A percentile compares a stretch with the other conserved stretches of the same genome.
phyloP scores from a whole-genome alignment of 176 grass and related monocot species.

The Dactylis glomerata region DNA sequence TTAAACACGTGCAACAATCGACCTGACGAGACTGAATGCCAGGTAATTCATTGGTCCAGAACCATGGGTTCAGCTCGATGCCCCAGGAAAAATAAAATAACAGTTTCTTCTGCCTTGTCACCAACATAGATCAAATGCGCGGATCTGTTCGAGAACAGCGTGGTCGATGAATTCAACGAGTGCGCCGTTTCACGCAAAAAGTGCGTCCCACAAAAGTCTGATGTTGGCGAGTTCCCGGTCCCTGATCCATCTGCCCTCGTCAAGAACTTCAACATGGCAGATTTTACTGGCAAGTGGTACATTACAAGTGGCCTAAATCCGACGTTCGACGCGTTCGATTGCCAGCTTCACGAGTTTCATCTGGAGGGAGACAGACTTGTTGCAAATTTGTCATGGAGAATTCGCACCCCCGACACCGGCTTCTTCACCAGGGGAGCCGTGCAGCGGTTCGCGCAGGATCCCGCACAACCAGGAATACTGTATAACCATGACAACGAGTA shows the following conservation, averaged over 20 bases:
- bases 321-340: constrained; percentile 87
- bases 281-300: constrained; percentile 96
- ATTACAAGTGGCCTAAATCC: constrained; percentile 93
- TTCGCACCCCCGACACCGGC: constrained; percentile 63
- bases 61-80: not conserved
- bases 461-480: constrained; percentile 62
- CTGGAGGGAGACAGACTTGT: constrained; percentile 71
- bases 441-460: constrained; percentile 80
- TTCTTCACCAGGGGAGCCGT: constrained; percentile 73
- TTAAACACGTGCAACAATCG: constrained; percentile 90
- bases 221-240: constrained; percentile 77
- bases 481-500: constrained; percentile 97
- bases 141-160: constrained; percentile 88
- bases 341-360: constrained; percentile 91
- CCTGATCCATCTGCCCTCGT: constrained; percentile 67
- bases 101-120: not conserved
- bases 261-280: constrained; percentile 76
- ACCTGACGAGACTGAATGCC: constrained; percentile 96
- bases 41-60: constrained; percentile 47
- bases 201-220: constrained; percentile 85
- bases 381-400: constrained; percentile 75
- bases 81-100: not conserved
- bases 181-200: constrained; percentile 96
- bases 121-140: constrained; percentile 83
- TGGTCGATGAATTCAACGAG: constrained; percentile 94